A percentile compares a stretch with the other conserved stretches of the same genome.
Evolutionary conservation across 2,329 filamentous ascomycete genomes (phyloP).

Genomic region (Colletotrichum liaoningense): DNA sequence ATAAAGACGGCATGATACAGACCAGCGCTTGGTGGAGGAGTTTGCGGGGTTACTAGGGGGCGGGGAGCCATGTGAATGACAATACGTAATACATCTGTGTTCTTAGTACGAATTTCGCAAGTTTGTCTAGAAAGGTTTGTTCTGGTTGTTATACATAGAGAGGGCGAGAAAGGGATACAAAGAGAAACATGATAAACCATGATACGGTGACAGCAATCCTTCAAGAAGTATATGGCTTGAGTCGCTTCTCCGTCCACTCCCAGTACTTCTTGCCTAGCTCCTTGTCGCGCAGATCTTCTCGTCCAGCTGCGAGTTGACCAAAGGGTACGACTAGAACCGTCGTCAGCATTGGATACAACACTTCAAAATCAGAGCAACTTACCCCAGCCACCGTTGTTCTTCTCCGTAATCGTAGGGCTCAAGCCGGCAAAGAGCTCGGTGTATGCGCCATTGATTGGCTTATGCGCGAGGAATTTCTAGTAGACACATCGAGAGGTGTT

Average conservation of each 20-base stretch:
- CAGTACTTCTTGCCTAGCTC: conserved; percentile 30
- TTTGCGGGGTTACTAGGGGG: neutral
- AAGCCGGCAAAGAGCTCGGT: conserved; percentile 55
- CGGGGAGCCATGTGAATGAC: neutral
- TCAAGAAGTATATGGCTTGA: conserved; percentile 10
- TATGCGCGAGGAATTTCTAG: conserved; percentile 38
- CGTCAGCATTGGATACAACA: neutral
- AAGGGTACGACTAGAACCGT: conserved; percentile 15
- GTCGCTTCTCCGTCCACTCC: conserved; percentile 33
- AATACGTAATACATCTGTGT: neutral
- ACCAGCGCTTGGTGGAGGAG: neutral
- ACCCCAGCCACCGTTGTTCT: conserved; percentile 45
- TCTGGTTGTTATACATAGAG: no score
- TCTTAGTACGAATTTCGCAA: neutral
- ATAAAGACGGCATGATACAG: neutral
- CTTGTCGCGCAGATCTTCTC: conserved; percentile 18
- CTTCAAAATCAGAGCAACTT: neutral
- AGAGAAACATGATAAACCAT: no score
- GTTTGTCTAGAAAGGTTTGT: no score
- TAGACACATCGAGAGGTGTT: neutral
- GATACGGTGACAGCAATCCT: no score
- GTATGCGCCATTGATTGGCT: conserved; percentile 49
- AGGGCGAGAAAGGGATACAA: neutral
- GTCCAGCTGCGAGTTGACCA: conserved; percentile 14
- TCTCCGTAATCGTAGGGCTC: conserved; percentile 47